A percentile compares a stretch with the other conserved stretches of the same genome.
These are phyloP conservation scores for Talaromyces marneffei DNA, from an alignment of 2,329 filamentous ascomycete genomes.

Conservation along the genomic window DNA sequence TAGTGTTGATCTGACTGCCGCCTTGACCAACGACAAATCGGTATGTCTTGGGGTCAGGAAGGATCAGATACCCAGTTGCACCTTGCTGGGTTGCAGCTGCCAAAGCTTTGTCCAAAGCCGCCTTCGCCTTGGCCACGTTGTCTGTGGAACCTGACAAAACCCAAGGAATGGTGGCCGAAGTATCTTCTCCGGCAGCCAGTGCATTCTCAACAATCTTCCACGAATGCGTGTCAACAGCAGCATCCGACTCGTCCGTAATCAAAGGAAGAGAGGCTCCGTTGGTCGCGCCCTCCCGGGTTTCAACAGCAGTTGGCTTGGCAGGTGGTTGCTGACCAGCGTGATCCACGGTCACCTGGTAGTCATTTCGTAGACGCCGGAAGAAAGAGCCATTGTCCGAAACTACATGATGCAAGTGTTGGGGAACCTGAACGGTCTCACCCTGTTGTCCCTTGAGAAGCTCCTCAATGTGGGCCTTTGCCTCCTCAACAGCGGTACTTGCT, in stretches of 20 bases:
- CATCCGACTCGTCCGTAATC: conserved; percentile 78
- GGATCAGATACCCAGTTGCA: conserved; percentile 76
- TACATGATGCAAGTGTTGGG: conserved; percentile 73
- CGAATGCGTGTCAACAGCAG: conserved; percentile 62
- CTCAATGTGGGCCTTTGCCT: conserved; percentile 77
- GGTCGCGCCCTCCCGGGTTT: conserved; percentile 50
- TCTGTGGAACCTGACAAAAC: conserved; percentile 74
- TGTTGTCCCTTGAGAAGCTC: conserved; percentile 76
- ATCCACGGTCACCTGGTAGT: conserved; percentile 84
- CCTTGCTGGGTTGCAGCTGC: conserved; percentile 48
- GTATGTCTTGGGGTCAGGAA: conserved; percentile 85
- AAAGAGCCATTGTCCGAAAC: conserved; percentile 81
- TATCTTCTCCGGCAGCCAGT: conserved; percentile 20
- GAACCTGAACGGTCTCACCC: conserved; percentile 80
- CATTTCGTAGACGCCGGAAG: conserved; percentile 82
- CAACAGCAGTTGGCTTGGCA: conserved; percentile 54
- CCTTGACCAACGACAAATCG: conserved; percentile 83
- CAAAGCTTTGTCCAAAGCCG: conserved; percentile 66
- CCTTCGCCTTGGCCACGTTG: conserved; percentile 74
- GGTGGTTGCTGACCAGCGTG: conserved; percentile 77
- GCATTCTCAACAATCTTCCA: conserved; percentile 69
- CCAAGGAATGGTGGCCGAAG: conserved; percentile 61
- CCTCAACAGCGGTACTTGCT: conserved; percentile 68
- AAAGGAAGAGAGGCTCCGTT: conserved; percentile 65
- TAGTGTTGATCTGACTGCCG: conserved; percentile 85